Evolutionary conservation across 768 basidiomycete species (phyloP).

Genomic region (Boletus coccyginus): DNA sequence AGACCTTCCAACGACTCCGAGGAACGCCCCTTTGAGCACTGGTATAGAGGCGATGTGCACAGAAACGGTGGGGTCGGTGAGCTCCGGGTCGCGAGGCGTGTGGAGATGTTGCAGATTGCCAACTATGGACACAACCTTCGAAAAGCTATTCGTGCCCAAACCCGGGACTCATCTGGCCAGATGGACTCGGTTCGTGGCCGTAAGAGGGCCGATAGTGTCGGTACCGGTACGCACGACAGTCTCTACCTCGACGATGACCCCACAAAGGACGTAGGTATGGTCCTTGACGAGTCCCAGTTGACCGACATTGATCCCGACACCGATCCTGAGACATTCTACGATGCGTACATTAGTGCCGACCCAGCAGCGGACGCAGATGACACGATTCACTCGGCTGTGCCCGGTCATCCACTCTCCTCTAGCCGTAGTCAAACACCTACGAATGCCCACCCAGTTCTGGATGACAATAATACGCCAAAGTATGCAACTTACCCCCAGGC

Average conservation of each 20-base stretch:
- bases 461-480: slow-evolving; percentile 40
- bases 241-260: slow-evolving; percentile 65
- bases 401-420: slow-evolving; percentile 26
- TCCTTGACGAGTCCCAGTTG: slow-evolving; percentile 72
- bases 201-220: slow-evolving; percentile 66
- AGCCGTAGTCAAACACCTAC: slow-evolving; percentile 45
- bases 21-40: slow-evolving; percentile 83
- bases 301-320: slow-evolving; percentile 61
- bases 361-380: slow-evolving; percentile 18
- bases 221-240: slow-evolving; percentile 56
- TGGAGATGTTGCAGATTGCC: slow-evolving; percentile 87
- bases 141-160: slow-evolving; percentile 25
- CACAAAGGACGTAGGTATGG: slow-evolving; percentile 45
- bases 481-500: slow-evolving; percentile 39
- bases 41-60: slow-evolving; percentile 86
- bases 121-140: slow-evolving; percentile 71
- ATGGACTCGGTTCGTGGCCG: slow-evolving; percentile 35
- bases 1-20: slow-evolving; percentile 73
- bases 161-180: slow-evolving; percentile 22
- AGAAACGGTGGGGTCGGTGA: slow-evolving; percentile 90
- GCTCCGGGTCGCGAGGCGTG: slow-evolving; percentile 64
- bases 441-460: slow-evolving; percentile 33
- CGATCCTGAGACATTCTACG: slow-evolving; percentile 42
- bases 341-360: slow-evolving; percentile 27
- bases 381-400: slow-evolving; percentile 14